Conservation (phyloP, 208 protist genomes). For the Leishmania mexicana region DNA sequence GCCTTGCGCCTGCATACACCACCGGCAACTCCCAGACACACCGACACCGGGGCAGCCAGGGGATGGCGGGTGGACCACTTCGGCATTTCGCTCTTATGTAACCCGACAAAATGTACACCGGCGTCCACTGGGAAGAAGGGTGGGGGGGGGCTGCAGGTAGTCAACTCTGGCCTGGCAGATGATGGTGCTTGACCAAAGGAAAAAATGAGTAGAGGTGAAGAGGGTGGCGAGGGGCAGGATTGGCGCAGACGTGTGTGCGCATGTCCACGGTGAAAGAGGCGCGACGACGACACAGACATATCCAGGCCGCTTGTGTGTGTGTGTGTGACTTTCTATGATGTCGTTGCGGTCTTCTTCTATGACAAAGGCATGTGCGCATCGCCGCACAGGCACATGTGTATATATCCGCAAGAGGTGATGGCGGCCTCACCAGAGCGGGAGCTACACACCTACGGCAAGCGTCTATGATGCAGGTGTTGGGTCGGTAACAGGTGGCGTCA, state of each 20-base stretch:
- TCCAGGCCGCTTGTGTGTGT: neutral
- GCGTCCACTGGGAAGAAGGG: neutral
- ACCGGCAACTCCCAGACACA: neutral
- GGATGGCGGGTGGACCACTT: too few relatives aligned
- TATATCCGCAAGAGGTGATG: neutral
- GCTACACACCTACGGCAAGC: neutral
- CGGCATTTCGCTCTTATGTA: neutral
- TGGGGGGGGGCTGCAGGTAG: neutral
- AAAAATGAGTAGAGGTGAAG: neutral
- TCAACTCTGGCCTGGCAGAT: neutral
- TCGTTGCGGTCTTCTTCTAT: neutral
- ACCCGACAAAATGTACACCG: neutral
- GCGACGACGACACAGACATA: neutral
- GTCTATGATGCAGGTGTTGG: neutral
- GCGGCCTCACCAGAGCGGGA: neutral
- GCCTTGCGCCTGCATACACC: too few relatives aligned
- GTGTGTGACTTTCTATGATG: neutral
- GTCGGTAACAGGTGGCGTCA: conserved; percentile 1
- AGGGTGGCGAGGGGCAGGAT: neutral
- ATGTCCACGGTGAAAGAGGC: neutral
- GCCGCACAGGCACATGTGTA: neutral
- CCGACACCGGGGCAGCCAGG: neutral
- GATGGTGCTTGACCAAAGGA: neutral
- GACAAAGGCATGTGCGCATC: neutral
- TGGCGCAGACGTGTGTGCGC: neutral